Percentiles rank a stretch among this genome's conserved stretches.
Evolutionary conservation across 495 filamentous ascomycete species (phyloP).

Genomic region (Lasiosphaeria ovina): DNA sequence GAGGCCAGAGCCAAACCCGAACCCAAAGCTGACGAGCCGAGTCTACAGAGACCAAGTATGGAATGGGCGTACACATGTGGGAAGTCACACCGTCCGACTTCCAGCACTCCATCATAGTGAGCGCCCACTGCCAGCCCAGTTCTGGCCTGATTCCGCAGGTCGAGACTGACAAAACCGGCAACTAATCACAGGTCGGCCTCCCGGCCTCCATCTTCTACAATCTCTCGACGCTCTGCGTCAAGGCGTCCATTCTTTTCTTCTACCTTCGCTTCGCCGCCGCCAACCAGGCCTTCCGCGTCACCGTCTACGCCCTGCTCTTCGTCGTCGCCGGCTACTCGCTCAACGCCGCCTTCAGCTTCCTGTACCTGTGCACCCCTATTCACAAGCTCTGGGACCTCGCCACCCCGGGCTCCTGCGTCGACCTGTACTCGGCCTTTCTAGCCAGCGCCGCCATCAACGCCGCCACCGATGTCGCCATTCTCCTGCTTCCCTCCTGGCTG

Average conservation of each 20-base stretch:
- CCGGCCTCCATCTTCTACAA: constrained; percentile 23
- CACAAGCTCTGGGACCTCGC: constrained; percentile 25
- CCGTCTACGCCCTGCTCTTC: constrained; percentile 25
- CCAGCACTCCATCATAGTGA: constrained; percentile 3
- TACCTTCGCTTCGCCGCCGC: constrained; percentile 27
- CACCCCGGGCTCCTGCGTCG: constrained; percentile 20
- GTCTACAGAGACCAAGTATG: constrained; percentile 1
- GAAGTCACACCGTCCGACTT: constrained; percentile 10
- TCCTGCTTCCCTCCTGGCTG: constrained; percentile 24
- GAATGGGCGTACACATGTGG: constrained; percentile 9
- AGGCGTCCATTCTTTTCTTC: constrained; percentile 30
- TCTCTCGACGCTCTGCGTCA: constrained; percentile 31
- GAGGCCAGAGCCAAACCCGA: not conserved
- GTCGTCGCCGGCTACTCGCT: constrained; percentile 23
- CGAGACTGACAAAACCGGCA: not conserved
- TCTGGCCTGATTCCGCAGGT: not conserved
- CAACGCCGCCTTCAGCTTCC: constrained; percentile 17
- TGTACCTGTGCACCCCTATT: constrained; percentile 28
- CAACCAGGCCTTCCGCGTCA: constrained; percentile 19
- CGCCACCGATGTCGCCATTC: constrained; percentile 20
- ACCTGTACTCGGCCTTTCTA: constrained; percentile 18
- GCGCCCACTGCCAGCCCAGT: not conserved
- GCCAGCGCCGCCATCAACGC: constrained; percentile 20
- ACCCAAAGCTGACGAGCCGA: not conserved
- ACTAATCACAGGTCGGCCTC: constrained; percentile 17